Evolutionary conservation across 495 filamentous ascomycete species (phyloP).

Genomic region (Penicillium tannophilum): DNA sequence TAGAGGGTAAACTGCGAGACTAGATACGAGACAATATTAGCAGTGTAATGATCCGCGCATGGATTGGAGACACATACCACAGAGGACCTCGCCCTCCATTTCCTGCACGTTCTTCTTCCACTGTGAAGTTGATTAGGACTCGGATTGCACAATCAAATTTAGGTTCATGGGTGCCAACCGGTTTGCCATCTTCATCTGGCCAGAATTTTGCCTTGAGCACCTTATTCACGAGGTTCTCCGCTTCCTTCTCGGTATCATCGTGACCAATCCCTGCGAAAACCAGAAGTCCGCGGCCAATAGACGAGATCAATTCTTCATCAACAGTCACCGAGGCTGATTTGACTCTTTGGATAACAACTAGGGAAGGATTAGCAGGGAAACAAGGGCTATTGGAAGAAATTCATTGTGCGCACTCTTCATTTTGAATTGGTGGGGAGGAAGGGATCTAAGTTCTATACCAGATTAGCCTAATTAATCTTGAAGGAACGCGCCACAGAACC

Average conservation of each 20-base stretch:
- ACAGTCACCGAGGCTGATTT: conserved; percentile 98
- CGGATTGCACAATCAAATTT: background rate
- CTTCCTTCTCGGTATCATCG: conserved; percentile 87
- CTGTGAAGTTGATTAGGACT: conserved; percentile 43
- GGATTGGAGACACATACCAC: conserved; percentile 58
- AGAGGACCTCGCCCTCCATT: conserved; percentile 86
- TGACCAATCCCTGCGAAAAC: conserved; percentile 91
- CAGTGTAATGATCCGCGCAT: background rate
- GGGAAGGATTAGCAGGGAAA: conserved; percentile 9
- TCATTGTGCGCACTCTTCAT: conserved; percentile 51
- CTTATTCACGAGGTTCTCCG: conserved; percentile 78
- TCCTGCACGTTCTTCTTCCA: conserved; percentile 90
- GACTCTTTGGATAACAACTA: conserved; percentile 93
- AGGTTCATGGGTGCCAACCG: conserved; percentile 24
- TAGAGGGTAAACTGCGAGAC: conserved; percentile 99
- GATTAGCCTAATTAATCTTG: background rate
- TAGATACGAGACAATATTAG: conserved; percentile 27
- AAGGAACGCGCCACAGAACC: background rate
- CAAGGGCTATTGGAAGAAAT: background rate
- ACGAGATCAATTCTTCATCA: conserved; percentile 85
- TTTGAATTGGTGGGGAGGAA: background rate
- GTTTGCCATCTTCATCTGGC: conserved; percentile 61
- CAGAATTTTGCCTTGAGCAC: conserved; percentile 88
- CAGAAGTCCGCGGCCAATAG: conserved; percentile 85
- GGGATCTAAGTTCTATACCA: background rate